Percentiles rank a stretch among this genome's conserved stretches.
These are phyloP conservation scores for Plectosphaerella plurivora DNA, from an alignment of 2,329 filamentous ascomycete species.

Conservation along the genomic window DNA sequence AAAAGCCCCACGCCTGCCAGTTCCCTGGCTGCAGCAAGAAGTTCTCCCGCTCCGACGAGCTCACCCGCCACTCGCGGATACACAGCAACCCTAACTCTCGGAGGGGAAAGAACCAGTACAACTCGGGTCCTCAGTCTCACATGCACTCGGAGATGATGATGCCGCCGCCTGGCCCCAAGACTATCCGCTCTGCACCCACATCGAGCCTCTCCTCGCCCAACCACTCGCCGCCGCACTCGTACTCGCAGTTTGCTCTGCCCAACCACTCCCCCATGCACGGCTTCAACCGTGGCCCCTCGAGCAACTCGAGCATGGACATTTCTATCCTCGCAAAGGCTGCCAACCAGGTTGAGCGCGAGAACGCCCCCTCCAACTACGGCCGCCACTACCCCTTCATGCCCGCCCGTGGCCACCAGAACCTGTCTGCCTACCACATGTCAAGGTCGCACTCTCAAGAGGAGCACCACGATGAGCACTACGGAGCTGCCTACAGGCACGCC, in stretches of 20 bases:
- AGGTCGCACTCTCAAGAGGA: slow-evolving; percentile 81
- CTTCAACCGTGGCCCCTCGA: slow-evolving; percentile 39
- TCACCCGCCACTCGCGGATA: slow-evolving; percentile 95
- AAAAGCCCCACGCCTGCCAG: slow-evolving; percentile 95
- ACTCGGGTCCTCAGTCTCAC: slow-evolving; percentile 28
- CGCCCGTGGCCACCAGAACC: slow-evolving; percentile 60
- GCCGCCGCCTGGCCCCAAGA: slow-evolving; percentile 69
- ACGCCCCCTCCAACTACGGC: slow-evolving; percentile 33
- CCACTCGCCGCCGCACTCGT: slow-evolving; percentile 90
- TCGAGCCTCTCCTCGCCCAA: slow-evolving; percentile 90
- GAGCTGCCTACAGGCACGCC: slow-evolving; percentile 61
- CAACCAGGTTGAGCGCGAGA: slow-evolving; percentile 59
- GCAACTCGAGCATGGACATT: slow-evolving; percentile 43
- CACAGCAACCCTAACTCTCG: slow-evolving; percentile 98
- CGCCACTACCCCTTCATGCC: slow-evolving; percentile 51
- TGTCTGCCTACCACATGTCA: slow-evolving; percentile 92
- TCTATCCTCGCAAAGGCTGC: slow-evolving; percentile 58
- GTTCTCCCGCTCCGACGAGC: slow-evolving; percentile 92
- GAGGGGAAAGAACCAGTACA: slow-evolving; percentile 71
- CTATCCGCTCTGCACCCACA: slow-evolving; percentile 81
- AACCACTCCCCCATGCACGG: slow-evolving; percentile 40
- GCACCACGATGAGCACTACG: slow-evolving; percentile 71
- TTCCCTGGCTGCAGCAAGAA: slow-evolving; percentile 96
- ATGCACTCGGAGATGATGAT: slow-evolving; percentile 63
- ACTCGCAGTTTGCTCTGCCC: slow-evolving; percentile 61